Percentiles rank a stretch among this genome's conserved stretches.
Conservation (phyloP, 371 early-diverging fungal genomes). For the Mortierella sp. region DNA sequence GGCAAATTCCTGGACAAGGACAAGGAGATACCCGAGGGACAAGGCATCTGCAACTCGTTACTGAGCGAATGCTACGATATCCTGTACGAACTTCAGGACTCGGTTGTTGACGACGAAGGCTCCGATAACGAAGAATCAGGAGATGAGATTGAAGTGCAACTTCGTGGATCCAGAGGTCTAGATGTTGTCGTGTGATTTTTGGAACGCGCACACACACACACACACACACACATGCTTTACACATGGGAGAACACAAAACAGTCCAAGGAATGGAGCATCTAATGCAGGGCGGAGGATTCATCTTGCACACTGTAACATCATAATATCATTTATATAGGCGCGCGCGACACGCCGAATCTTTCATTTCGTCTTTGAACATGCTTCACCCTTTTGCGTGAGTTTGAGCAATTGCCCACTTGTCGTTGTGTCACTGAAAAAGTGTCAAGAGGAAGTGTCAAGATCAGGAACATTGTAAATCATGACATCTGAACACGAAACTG, state of each 20-base stretch:
- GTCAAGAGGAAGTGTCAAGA: not conserved
- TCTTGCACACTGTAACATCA: no score
- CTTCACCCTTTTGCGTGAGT: conserved; percentile 42
- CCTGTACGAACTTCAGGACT: conserved; percentile 77
- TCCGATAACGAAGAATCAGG: conserved; percentile 8
- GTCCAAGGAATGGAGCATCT: no score
- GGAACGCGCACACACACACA: no score
- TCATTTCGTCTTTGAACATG: conserved; percentile 31
- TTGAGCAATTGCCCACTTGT: conserved; percentile 44
- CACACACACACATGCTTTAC: no score
- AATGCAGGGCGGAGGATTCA: no score
- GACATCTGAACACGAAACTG: no score
- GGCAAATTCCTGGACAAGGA: conserved; percentile 90
- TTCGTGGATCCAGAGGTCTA: conserved; percentile 34
- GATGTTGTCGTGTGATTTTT: conserved; percentile 51
- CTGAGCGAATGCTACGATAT: conserved; percentile 92
- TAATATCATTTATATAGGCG: no score
- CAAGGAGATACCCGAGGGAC: conserved; percentile 87
- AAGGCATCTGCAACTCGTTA: conserved; percentile 84
- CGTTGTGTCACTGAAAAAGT: conserved; percentile 13
- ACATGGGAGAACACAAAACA: no score
- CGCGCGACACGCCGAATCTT: no score
- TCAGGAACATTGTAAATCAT: no score
- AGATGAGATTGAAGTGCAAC: conserved; percentile 27
- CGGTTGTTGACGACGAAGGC: conserved; percentile 49